Percentiles rank a stretch among this genome's conserved stretches.
phyloP scores from a whole-genome alignment of 2,329 filamentous ascomycete species.

The Coniochaeta sp. region DNA sequence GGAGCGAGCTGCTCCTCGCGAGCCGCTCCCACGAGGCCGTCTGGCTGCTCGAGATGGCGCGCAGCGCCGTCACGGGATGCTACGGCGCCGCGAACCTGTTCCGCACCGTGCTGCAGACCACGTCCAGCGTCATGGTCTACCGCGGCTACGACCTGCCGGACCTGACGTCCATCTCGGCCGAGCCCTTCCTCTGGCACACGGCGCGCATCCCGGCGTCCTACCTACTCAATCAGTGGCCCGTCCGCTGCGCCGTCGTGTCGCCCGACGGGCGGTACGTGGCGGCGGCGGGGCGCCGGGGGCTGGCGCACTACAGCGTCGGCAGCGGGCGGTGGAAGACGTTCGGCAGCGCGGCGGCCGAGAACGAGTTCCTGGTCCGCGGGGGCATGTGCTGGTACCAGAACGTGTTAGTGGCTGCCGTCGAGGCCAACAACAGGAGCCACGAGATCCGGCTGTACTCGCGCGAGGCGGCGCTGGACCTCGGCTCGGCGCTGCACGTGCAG shows the following conservation, averaged over 20 bases:
- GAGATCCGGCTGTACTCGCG: constrained; percentile 90
- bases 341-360: constrained; percentile 70
- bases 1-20: constrained; percentile 76
- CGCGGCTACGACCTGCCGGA: constrained; percentile 88
- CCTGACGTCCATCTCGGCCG: constrained; percentile 83
- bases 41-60: constrained; percentile 86
- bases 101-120: constrained; percentile 81
- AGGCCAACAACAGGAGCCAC: constrained; percentile 65
- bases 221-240: constrained; percentile 87
- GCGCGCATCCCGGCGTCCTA: constrained; percentile 80
- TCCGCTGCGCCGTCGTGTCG: constrained; percentile 79
- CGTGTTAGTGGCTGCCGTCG: constrained; percentile 87
- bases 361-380: constrained; percentile 84
- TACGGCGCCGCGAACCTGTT: constrained; percentile 89
- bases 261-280: constrained; percentile 90
- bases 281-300: constrained; percentile 83
- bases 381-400: constrained; percentile 99
- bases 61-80: constrained; percentile 86
- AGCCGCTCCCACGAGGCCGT: constrained; percentile 66
- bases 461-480: constrained; percentile 69
- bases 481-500: constrained; percentile 68
- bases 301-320: constrained; percentile 92
- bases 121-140: constrained; percentile 84
- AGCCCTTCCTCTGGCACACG: constrained; percentile 92
- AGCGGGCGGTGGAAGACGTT: constrained; percentile 97